Evolutionary conservation across 129 eudicot species (phyloP).

Genomic region (Escallonia herrerae): DNA sequence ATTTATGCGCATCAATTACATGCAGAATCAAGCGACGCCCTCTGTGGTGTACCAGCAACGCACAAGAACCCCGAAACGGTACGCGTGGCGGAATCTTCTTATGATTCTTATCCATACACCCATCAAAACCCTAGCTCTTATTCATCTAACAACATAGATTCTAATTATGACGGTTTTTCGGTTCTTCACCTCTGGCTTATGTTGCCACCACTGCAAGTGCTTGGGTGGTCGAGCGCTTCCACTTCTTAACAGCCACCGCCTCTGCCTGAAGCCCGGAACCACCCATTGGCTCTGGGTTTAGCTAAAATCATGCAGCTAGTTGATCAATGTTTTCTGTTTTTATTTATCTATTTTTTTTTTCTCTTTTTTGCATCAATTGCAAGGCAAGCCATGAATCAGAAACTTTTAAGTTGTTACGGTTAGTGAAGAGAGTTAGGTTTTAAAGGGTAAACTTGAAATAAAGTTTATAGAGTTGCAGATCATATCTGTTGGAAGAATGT

Average conservation of each 20-base stretch:
- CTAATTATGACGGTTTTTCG: neutral
- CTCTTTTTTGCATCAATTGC: no score
- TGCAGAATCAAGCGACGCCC: constrained; percentile 56
- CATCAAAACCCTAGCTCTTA: constrained; percentile 22
- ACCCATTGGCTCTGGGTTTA: constrained; percentile 31
- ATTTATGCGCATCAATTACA: constrained; percentile 52
- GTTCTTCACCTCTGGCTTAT: neutral
- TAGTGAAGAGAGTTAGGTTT: no score
- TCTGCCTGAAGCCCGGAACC: constrained; percentile 50
- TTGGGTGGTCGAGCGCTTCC: constrained; percentile 4
- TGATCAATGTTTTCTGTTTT: no score
- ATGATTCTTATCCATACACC: constrained; percentile 24
- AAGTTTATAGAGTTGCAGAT: no score
- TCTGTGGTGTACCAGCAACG: constrained; percentile 73
- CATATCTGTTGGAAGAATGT: no score
- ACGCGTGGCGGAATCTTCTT: constrained; percentile 27
- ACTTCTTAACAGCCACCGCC: no score
- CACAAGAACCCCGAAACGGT: constrained; percentile 51
- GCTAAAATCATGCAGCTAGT: no score
- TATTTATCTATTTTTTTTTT: no score
- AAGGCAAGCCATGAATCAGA: no score
- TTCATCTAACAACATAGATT: constrained; percentile 4
- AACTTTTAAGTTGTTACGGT: no score
- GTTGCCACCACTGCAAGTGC: constrained; percentile 18
- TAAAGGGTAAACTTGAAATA: no score